A percentile compares a stretch with the other conserved stretches of the same genome.
Evolutionary conservation across 176 grass and related monocot species (phyloP).

Genomic region (Puccinellia tenuiflora): DNA sequence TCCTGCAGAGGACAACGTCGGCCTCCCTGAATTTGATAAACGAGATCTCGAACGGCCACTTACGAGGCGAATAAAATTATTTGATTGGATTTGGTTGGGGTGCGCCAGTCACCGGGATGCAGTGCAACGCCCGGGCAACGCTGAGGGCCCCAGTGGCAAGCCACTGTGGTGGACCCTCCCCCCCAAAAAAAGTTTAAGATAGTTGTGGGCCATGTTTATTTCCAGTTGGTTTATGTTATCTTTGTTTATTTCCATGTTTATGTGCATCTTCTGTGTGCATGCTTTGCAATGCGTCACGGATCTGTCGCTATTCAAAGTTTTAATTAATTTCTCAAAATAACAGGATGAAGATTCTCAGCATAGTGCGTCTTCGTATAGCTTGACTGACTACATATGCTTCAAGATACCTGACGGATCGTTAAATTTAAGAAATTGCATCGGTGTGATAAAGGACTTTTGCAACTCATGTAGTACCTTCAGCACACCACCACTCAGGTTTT

Average conservation of each 20-base stretch:
- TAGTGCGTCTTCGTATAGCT: constrained; percentile 25
- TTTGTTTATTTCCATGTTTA: background rate
- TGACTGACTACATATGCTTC: constrained; percentile 73
- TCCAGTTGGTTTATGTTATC: too few relatives aligned
- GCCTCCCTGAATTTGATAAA: too few relatives aligned
- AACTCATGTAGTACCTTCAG: constrained; percentile 27
- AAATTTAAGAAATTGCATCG: constrained; percentile 71
- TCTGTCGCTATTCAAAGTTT: background rate
- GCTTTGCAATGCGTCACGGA: background rate
- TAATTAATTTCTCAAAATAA: constrained; percentile 31
- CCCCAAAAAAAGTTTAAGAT: too few relatives aligned
- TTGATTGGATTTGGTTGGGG: too few relatives aligned
- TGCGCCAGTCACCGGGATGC: too few relatives aligned
- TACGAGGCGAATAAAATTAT: too few relatives aligned
- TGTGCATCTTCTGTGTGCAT: constrained; percentile 23
- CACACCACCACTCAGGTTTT: constrained; percentile 45
- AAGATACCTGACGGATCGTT: constrained; percentile 77
- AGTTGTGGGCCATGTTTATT: too few relatives aligned
- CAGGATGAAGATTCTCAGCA: constrained; percentile 58
- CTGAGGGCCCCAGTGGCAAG: too few relatives aligned
- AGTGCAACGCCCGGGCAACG: too few relatives aligned
- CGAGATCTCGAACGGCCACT: too few relatives aligned
- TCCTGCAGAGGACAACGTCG: too few relatives aligned
- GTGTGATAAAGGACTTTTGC: constrained; percentile 65
- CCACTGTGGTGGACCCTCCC: too few relatives aligned